Percentiles rank a stretch among this genome's conserved stretches.
These are phyloP conservation scores for Pichia cabralensis DNA, from an alignment of 805 yeast genomes.

Conservation along the genomic window DNA sequence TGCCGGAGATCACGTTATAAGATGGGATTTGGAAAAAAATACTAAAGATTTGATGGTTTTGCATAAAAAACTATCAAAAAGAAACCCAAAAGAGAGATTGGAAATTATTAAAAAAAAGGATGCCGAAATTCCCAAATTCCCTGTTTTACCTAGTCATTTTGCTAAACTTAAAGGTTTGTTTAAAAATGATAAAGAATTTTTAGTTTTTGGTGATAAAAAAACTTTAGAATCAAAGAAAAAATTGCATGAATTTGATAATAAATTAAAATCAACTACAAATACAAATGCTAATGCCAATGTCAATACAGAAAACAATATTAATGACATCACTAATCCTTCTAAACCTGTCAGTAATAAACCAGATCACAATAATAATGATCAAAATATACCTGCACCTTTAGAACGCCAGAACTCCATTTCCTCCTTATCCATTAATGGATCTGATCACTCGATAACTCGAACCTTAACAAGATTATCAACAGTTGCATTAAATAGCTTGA, in stretches of 20 bases:
- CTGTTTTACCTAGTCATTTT: conserved; percentile 15
- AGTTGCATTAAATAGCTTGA: neutral
- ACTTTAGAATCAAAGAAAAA: neutral
- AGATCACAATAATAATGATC: too few species aligned
- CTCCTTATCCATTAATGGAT: too few species aligned
- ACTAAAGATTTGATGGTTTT: conserved; percentile 62
- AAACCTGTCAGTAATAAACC: too few species aligned
- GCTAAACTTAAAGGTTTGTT: conserved; percentile 5
- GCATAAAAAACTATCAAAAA: conserved; percentile 48
- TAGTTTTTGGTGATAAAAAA: neutral
- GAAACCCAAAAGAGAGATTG: conserved; percentile 6
- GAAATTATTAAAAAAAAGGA: conserved; percentile 14
- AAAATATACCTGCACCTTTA: too few species aligned
- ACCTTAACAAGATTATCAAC: conserved; percentile 1
- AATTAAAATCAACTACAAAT: neutral
- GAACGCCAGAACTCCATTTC: too few species aligned
- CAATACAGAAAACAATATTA: neutral
- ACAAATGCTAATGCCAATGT: neutral
- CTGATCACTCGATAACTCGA: conserved; percentile 2
- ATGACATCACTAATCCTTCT: too few species aligned
- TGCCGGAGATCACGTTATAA: conserved; percentile 63
- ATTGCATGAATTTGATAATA: neutral
- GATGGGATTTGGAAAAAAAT: conserved; percentile 71
- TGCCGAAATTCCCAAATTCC: conserved; percentile 29
- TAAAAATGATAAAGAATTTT: conserved; percentile 3